Base-by-base conservation (phyloP, 495 filamentous ascomycete species). In the Neurospora pannonica region DNA sequence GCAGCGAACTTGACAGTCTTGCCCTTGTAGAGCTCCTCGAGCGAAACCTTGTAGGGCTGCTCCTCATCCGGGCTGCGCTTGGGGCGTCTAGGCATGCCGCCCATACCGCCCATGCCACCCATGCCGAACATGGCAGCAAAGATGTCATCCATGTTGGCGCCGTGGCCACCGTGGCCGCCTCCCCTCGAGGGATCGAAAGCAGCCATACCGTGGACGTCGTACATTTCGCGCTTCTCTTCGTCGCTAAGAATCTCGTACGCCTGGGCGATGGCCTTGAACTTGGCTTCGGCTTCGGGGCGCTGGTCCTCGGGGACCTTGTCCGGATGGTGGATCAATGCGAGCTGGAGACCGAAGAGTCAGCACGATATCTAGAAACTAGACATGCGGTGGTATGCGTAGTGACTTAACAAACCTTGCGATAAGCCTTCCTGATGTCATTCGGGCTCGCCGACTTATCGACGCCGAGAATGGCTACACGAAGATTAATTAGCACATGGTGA, bases 221-320 rank as follows among this genome's bases (percentile, higher is more conserved):
- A 99, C 70, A 94, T 82, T 31, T 93, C 87, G 75, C 96, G 91
- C 81, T 97, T 98, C 38, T 98, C 90, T 71, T 98, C 97, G 87
- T 99, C 95, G 83, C 91, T 91, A 69, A 99, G 93, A 79, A 98
- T 97, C 81, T 99, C 96, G 85, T 98, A 99, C 74, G 96, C 96
- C 85, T 96, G 91, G 70, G 92, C 93, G 60, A 97, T 90, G 70
- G 89, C 84, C 83, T 98, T 98, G 89, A 99, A 99, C 75, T 90
- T 93, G 77, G 91, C 86, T 78, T 97, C 95, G 40, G 96, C 94
- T 71, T 89, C 90, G 75, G 88, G 92, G 71, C 96, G 92, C 77
- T 95, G 90, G 36, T 90, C 88, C 83, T 97, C 93, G 76, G 94
- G 87, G 71, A 98, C 96, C 86, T 99, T 99, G 84, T 99, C 96